Percentiles rank a stretch among this genome's conserved stretches.
These are phyloP conservation scores for Chloroidium sp. DNA, from an alignment of 163 green algal genomes.

Conservation along the genomic window DNA sequence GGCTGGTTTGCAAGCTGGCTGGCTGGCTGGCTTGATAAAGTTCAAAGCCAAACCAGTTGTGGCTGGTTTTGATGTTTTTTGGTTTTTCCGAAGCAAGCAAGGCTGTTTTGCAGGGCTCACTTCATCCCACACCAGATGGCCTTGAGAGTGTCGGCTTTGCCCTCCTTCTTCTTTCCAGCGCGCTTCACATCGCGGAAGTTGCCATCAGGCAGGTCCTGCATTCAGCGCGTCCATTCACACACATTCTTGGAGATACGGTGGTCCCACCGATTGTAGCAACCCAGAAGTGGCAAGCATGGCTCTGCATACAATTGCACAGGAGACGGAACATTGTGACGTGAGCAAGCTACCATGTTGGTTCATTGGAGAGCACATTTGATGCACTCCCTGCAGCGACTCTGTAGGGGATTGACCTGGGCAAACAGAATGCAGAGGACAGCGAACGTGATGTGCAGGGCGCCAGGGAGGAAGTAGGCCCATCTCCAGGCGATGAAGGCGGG, in stretches of 20 bases:
- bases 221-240: neutral
- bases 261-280: too few species aligned
- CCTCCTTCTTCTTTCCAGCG: constrained; percentile 38
- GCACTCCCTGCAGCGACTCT: too few species aligned
- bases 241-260: too few species aligned
- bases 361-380: neutral
- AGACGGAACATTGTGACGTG: neutral
- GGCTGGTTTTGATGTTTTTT: too few species aligned
- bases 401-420: constrained; percentile 20
- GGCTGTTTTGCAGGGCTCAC: too few species aligned
- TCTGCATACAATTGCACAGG: neutral
- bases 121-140: neutral
- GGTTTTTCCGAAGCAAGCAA: too few species aligned
- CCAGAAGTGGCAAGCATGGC: neutral
- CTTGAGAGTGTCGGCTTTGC: constrained; percentile 19
- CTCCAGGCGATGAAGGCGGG: constrained; percentile 71
- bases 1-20: too few species aligned
- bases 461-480: constrained; percentile 86
- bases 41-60: too few species aligned
- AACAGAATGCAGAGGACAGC: constrained; percentile 52
- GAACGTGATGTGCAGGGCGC: constrained; percentile 66
- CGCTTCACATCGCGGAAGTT: constrained; percentile 47
- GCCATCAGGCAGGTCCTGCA: constrained; percentile 63
- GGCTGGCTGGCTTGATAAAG: too few species aligned
- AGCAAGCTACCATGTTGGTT: neutral